phyloP scores from a whole-genome alignment of 148 eudicot species.

The Fagopyrum esculentum region DNA sequence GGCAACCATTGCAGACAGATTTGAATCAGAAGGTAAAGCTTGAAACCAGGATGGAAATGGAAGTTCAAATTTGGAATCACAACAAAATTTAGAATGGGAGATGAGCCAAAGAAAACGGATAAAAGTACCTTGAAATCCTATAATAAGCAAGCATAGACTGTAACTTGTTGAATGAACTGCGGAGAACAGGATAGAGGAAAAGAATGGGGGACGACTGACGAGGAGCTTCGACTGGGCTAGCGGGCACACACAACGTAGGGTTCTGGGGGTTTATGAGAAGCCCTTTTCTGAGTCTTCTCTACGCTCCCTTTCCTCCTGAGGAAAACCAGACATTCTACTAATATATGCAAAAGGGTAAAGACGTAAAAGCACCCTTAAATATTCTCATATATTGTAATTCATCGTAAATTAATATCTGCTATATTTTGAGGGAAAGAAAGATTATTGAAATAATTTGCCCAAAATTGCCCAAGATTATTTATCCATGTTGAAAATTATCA shows the following conservation, averaged over 20 bases:
- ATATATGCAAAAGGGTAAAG: no score
- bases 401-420: no score
- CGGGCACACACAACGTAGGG: not conserved
- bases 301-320: not conserved
- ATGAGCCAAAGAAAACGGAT: not conserved
- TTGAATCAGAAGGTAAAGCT: not conserved
- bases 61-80: not conserved
- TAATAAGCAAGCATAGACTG: not conserved
- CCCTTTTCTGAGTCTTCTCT: not conserved
- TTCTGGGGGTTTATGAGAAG: not conserved
- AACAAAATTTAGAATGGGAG: not conserved
- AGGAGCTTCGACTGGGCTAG: not conserved
- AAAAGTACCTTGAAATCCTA: constrained; percentile 1
- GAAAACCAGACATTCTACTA: not conserved
- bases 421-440: no score
- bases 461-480: no score
- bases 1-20: not conserved
- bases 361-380: no score
- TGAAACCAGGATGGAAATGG: not conserved
- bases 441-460: no score
- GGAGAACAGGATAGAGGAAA: not conserved
- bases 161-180: not conserved
- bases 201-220: not conserved
- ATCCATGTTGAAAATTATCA: no score
- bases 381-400: no score